Percentiles rank a stretch among this genome's conserved stretches.
Evolutionary conservation across 306 rosid species (phyloP).

Genomic region (Inga oerstediana): DNA sequence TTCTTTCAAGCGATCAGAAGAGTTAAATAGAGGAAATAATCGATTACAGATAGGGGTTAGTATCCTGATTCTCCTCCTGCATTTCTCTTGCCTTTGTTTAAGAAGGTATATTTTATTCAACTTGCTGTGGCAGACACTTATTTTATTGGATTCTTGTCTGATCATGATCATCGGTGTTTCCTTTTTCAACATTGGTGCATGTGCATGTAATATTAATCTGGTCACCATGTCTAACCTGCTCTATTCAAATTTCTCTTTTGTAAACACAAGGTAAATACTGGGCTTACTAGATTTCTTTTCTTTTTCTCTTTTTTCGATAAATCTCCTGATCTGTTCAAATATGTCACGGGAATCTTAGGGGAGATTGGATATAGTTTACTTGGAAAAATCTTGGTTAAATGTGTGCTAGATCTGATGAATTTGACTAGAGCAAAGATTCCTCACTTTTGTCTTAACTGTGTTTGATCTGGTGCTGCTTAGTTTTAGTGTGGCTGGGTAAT

Average conservation of each 20-base stretch:
- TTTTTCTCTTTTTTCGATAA: background rate
- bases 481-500: background rate
- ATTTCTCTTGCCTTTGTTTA: background rate
- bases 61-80: background rate
- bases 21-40: background rate
- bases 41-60: background rate
- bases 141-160: background rate
- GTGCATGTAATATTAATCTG: background rate
- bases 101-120: background rate
- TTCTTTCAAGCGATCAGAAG: background rate
- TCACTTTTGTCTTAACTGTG: background rate
- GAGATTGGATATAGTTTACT: background rate
- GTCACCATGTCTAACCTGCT: background rate
- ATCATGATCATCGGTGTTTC: background rate
- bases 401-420: background rate
- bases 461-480: background rate
- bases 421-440: background rate
- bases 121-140: background rate
- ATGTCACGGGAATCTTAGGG: background rate
- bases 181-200: background rate
- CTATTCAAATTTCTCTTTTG: background rate
- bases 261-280: background rate
- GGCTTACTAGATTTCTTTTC: background rate
- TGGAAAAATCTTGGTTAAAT: background rate
- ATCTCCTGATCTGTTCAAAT: background rate